These are phyloP conservation scores for Trichoderma breve DNA, from an alignment of 2,329 filamentous ascomycete genomes.

Conservation along the genomic window DNA sequence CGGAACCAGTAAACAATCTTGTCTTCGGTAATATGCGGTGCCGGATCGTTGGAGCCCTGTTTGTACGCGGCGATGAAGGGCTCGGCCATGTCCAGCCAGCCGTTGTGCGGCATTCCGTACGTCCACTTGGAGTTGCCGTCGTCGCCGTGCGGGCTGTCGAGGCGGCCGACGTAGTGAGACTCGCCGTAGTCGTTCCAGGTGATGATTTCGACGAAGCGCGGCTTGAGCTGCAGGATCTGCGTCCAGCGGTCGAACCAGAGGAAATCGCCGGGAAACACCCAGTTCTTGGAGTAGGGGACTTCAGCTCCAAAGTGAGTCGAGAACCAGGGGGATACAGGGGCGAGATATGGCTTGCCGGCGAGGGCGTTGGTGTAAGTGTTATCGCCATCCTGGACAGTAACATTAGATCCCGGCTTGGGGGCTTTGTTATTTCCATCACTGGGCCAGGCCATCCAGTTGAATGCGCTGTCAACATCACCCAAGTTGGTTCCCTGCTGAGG, in stretches of 20 bases:
- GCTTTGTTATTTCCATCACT: conserved; percentile 49
- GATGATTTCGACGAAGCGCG: conserved; percentile 47
- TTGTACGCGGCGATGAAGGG: conserved; percentile 52
- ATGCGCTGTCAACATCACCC: conserved; percentile 43
- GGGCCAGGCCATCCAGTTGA: conserved; percentile 48
- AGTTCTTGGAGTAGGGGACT: conserved; percentile 41
- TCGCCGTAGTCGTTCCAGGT: conserved; percentile 53
- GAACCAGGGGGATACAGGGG: conserved; percentile 45
- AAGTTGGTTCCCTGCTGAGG: conserved; percentile 37
- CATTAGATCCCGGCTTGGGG: conserved; percentile 37
- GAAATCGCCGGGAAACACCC: conserved; percentile 57
- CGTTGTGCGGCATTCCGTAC: conserved; percentile 47
- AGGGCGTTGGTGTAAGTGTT: conserved; percentile 35
- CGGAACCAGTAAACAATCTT: conserved; percentile 54
- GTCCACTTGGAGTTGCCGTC: conserved; percentile 49
- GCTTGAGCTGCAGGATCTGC: conserved; percentile 42
- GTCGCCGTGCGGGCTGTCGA: conserved; percentile 43
- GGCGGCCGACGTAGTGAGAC: conserved; percentile 52
- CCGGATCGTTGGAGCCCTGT: conserved; percentile 35
- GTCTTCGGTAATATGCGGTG: conserved; percentile 44
- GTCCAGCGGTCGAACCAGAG: conserved; percentile 61
- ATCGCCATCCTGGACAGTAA: conserved; percentile 44
- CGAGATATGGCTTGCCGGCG: conserved; percentile 47
- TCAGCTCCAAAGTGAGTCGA: conserved; percentile 45
- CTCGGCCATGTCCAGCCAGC: conserved; percentile 51